Percentiles rank a stretch among this genome's conserved stretches.
phyloP scores from a whole-genome alignment of 2,329 filamentous ascomycete genomes.

The Aspergillus calidoustus region DNA sequence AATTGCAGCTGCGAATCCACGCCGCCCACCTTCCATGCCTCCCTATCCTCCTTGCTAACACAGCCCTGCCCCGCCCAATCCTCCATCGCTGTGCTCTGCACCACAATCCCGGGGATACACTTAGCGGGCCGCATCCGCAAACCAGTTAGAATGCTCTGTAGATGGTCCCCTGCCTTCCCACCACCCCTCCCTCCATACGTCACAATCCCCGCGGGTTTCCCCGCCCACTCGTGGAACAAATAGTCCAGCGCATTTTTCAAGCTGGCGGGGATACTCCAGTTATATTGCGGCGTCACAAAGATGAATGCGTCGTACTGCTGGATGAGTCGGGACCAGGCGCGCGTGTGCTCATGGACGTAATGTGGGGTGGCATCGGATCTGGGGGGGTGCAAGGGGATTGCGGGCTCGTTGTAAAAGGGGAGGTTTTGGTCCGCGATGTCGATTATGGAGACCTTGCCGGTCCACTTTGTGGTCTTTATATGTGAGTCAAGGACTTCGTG shows the following conservation, averaged over 20 bases:
- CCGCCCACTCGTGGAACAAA: conserved; percentile 62
- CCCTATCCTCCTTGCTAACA: neutral
- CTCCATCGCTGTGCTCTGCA: conserved; percentile 68
- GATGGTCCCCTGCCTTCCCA: conserved; percentile 41
- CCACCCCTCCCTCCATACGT: conserved; percentile 58
- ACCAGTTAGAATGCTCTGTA: conserved; percentile 40
- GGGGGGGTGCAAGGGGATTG: conserved; percentile 42
- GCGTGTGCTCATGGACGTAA: conserved; percentile 44
- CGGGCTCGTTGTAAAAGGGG: conserved; percentile 45
- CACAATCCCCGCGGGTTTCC: conserved; percentile 59
- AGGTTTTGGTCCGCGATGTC: conserved; percentile 29
- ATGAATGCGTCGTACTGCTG: conserved; percentile 43
- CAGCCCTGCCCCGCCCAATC: neutral
- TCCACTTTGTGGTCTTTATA: neutral
- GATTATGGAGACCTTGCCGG: conserved; percentile 4
- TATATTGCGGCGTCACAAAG: conserved; percentile 56
- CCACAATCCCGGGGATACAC: conserved; percentile 39
- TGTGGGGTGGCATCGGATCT: conserved; percentile 27
- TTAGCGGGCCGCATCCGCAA: conserved; percentile 41
- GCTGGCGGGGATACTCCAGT: conserved; percentile 58
- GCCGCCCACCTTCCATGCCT: neutral
- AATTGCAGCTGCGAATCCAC: neutral
- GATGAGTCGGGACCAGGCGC: conserved; percentile 44
- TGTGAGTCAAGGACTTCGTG: conserved; percentile 20
- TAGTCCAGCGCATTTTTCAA: conserved; percentile 69